These are phyloP conservation scores for Nitzschia inconspicua DNA, from an alignment of 108 stramenopile species.

Conservation along the genomic window DNA sequence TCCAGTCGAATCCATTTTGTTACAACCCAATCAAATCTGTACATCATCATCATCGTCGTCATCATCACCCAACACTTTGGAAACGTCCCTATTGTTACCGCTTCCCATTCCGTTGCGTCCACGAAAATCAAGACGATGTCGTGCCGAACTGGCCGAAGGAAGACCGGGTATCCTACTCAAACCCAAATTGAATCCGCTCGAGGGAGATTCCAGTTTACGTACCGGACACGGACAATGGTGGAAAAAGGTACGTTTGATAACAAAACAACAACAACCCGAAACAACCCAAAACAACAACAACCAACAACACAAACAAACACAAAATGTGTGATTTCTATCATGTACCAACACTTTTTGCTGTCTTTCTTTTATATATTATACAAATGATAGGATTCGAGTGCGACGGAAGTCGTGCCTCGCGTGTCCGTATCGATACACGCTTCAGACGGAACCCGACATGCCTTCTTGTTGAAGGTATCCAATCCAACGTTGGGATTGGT, in stretches of 20 bases:
- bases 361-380: constrained; percentile 4
- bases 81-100: constrained; percentile 55
- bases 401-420: constrained; percentile 70
- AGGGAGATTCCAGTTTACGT: constrained; percentile 80
- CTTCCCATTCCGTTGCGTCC: constrained; percentile 64
- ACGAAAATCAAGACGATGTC: constrained; percentile 67
- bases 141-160: constrained; percentile 67
- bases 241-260: constrained; percentile 42
- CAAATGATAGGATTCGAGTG: constrained; percentile 64
- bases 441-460: constrained; percentile 25
- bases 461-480: constrained; percentile 59
- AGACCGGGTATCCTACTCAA: constrained; percentile 84
- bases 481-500: constrained; percentile 76
- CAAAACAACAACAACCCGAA: neutral
- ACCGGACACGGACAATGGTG: constrained; percentile 83
- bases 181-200: constrained; percentile 87
- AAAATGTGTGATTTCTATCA: neutral
- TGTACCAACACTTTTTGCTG: neutral
- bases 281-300: neutral
- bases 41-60: neutral
- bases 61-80: neutral
- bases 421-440: constrained; percentile 41
- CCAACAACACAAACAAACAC: neutral
- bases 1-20: constrained; percentile 6
- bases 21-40: too few species aligned